Base-by-base conservation (phyloP, 2,329 filamentous ascomycete species). In the Fusarium aywerte region DNA sequence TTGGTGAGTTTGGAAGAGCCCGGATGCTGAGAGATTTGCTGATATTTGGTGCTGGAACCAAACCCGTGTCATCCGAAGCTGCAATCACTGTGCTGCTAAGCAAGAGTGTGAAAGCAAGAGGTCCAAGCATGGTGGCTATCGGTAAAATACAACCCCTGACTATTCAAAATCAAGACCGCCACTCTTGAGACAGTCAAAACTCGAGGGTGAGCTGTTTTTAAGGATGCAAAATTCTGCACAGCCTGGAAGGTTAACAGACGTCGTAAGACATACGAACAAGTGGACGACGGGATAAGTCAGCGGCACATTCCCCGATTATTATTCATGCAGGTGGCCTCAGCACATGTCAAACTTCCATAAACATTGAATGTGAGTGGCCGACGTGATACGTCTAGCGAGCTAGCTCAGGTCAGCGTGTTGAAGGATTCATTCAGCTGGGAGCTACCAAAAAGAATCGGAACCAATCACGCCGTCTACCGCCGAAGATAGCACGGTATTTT, bases 1-100 rank as follows among this genome's bases (percentile, higher is more conserved):
- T 63, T 8, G 60, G 60, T 12, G 60, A 63, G 21, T 63, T 16
- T 15, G 60, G 60, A 4, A 63, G 52, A 11, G 60, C 60, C 7
- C 60, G 38, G 21, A 63, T 18, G 2, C 25, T 32, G 9, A 58
- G 12, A 4, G 57, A 38, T 31, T 57, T 57, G 31, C 6, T 7
- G 20, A 54, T 7, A 31, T 23, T 42, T 11, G 16, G 38, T 32
- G 31, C 18, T 32, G 21, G n/a, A 2, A 12, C n/a, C 12, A 58
- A 44, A 18, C 27, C 60, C 29, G 43, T 13, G 15, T 15, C 33
- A 33, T 63, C 60, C 42, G 59, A 23, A 8, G 39, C n/a, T 12
- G 60, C 60, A 3, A 44, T 51, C 0, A 38, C 60, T 11, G 36
- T 12, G 20, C 43, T 32, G 32, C 23, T n/a, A 4, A 63, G 31